phyloP scores from a whole-genome alignment of 163 green algal species.

The Scenedesmus sp. region DNA sequence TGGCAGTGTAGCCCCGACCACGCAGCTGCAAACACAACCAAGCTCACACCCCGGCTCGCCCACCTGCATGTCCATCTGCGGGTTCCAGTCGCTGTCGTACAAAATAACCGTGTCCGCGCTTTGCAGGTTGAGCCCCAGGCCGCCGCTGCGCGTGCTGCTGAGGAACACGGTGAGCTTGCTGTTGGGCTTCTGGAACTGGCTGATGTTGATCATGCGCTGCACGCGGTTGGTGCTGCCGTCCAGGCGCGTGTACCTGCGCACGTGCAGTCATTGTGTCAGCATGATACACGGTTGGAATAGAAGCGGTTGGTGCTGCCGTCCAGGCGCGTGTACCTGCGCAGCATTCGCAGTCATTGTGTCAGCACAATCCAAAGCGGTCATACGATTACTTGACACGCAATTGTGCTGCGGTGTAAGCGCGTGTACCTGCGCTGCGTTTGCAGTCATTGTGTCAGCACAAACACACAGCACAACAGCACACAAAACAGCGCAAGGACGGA shows the following conservation, averaged over 20 bases:
- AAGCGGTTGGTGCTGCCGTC: constrained; percentile 75
- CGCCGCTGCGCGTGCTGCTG: constrained; percentile 94
- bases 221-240: constrained; percentile 78
- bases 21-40: not conserved
- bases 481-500: too few relatives aligned
- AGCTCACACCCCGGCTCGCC: not conserved
- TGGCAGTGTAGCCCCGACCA: too few relatives aligned
- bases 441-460: not conserved
- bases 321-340: constrained; percentile 63
- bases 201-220: constrained; percentile 82
- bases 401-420: constrained; percentile 72
- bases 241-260: constrained; percentile 64
- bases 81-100: constrained; percentile 97
- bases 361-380: not conserved
- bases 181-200: constrained; percentile 78
- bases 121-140: constrained; percentile 98
- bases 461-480: not conserved
- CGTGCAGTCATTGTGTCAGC: not conserved
- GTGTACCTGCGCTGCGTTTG: constrained; percentile 51
- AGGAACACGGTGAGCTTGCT: constrained; percentile 78
- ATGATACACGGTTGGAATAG: not conserved
- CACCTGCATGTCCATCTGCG: constrained; percentile 93
- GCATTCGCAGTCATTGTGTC: not conserved
- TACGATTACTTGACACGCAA: constrained; percentile 56
- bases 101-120: constrained; percentile 98